Evolutionary conservation across 2,329 filamentous ascomycete species (phyloP).

Genomic region (Alternaria gaisen): DNA sequence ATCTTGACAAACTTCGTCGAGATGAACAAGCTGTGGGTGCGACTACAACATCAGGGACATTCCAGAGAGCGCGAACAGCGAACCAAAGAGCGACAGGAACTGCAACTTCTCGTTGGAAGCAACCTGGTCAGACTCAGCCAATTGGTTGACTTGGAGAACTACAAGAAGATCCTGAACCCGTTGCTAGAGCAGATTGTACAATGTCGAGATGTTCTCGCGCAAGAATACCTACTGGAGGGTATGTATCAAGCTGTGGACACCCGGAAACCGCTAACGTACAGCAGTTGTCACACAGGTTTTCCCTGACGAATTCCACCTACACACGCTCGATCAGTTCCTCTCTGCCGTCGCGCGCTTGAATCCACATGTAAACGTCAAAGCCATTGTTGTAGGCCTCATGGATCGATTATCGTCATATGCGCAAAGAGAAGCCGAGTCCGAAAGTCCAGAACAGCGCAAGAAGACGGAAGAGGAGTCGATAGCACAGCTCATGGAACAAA

Average conservation of each 20-base stretch:
- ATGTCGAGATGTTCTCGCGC: conserved; percentile 93
- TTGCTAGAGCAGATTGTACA: conserved; percentile 97
- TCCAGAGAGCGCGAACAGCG: conserved; percentile 93
- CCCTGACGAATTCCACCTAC: conserved; percentile 96
- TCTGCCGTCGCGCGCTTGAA: conserved; percentile 92
- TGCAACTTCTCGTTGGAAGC: conserved; percentile 94
- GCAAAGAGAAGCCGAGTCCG: conserved; percentile 81
- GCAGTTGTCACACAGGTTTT: conserved; percentile 97
- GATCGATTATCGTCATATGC: conserved; percentile 94
- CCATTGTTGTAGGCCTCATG: conserved; percentile 98
- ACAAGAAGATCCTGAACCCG: conserved; percentile 90
- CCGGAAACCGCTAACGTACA: conserved; percentile 33
- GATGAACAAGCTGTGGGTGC: conserved; percentile 99
- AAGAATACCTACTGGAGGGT: conserved; percentile 94
- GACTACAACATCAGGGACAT: conserved; percentile 95
- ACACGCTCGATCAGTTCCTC: conserved; percentile 94
- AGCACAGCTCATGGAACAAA: conserved; percentile 76
- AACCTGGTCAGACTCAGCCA: conserved; percentile 96
- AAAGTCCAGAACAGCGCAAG: conserved; percentile 73
- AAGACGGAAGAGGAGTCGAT: conserved; percentile 87
- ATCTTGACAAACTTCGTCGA: conserved; percentile 98
- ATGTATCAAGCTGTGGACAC: conserved; percentile 15
- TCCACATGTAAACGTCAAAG: conserved; percentile 96
- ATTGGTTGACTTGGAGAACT: conserved; percentile 91
- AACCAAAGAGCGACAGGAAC: conserved; percentile 91